Base-by-base conservation (phyloP, 345 rosid genomes). In the sweet orange (Citrus sinensis) region DNA sequence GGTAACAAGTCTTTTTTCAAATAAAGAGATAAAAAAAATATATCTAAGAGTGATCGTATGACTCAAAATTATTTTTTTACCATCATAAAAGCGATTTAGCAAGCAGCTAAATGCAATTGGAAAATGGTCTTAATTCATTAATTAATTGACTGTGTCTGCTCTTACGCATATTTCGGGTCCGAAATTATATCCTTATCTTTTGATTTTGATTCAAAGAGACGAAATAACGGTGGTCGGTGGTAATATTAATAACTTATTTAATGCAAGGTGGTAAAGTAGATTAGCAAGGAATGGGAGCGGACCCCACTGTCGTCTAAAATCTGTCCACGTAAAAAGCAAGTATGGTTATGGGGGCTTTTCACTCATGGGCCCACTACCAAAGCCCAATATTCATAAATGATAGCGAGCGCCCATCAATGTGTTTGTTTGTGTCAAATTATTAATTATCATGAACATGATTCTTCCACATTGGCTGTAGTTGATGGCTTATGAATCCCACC, bases 161-260 rank as follows among this genome's bases (percentile, higher is more conserved):
- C 29, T 70, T 7, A 46, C 60, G 73, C 6, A 70, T 27, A 13
- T 70, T 70, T 51, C 32, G 60, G 56, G 60, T 51, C 61, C 35
- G 24, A 70, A 49, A 70, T 27, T 49, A 8, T 27, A 0, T 27
- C 14, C 60, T 11, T 11, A 24, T 40, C 56, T 5, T 69, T 14
- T 65, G 1, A 30, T 16, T 30, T 16, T 20, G 35, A 2, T 65
- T 32, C 5, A 6, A 10, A 25, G 5, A 68, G 13, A 3, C 30
- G 32, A 16, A 32, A 55, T 5, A 0, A 54, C 7, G 19, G 73
- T 75, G 35, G 66, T 35, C 87, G 88, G 90, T 83, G 90, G 56
- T 17, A 20, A 74, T 13, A 46, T 3, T 46, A 46, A 2, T 46
- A 13, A 46, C 14, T 11, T 46, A 13, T 54, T 59, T 79, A 58